Percentiles rank a stretch among this genome's conserved stretches.
phyloP scores from a whole-genome alignment of 2,329 filamentous ascomycete species.

The Helicocarpus griseus region DNA sequence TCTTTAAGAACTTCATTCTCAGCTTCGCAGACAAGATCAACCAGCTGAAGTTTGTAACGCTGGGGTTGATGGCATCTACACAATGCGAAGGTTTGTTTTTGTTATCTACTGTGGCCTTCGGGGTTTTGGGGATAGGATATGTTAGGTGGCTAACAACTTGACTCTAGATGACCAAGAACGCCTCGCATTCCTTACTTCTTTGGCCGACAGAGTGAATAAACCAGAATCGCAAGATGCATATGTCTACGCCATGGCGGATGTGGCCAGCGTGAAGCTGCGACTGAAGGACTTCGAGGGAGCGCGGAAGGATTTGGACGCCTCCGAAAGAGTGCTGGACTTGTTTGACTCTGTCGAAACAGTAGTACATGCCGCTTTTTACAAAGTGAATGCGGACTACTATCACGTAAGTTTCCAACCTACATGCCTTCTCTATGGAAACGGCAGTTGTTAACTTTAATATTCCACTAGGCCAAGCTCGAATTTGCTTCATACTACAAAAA shows the following conservation, averaged over 20 bases:
- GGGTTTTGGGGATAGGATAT: not conserved
- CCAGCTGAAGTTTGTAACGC: conserved; percentile 88
- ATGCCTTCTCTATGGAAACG: not conserved
- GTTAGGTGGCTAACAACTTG: not conserved
- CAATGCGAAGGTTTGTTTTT: conserved; percentile 48
- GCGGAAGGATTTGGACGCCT: conserved; percentile 74
- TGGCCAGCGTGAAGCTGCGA: conserved; percentile 76
- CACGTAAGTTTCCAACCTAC: conserved; percentile 43
- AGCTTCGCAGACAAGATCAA: conserved; percentile 99
- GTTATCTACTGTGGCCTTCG: not conserved
- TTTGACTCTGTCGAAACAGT: conserved; percentile 94
- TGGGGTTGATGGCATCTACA: conserved; percentile 77
- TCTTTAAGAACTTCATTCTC: conserved; percentile 92
- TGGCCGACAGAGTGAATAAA: conserved; percentile 82
- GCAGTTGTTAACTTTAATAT: too few species aligned
- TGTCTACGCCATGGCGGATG: conserved; percentile 85
- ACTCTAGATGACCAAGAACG: conserved; percentile 57
- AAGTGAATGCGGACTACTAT: conserved; percentile 90
- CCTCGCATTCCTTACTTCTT: conserved; percentile 70
- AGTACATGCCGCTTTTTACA: conserved; percentile 94
- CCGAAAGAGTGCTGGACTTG: conserved; percentile 76
- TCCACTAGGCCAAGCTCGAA: conserved; percentile 69
- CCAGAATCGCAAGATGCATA: conserved; percentile 89
- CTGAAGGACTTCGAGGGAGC: conserved; percentile 72
- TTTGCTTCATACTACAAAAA: conserved; percentile 97